A percentile compares a stretch with the other conserved stretches of the same genome.
These are phyloP conservation scores for Byssothecium circinans DNA, from an alignment of 2,329 filamentous ascomycete genomes.

Conservation along the genomic window DNA sequence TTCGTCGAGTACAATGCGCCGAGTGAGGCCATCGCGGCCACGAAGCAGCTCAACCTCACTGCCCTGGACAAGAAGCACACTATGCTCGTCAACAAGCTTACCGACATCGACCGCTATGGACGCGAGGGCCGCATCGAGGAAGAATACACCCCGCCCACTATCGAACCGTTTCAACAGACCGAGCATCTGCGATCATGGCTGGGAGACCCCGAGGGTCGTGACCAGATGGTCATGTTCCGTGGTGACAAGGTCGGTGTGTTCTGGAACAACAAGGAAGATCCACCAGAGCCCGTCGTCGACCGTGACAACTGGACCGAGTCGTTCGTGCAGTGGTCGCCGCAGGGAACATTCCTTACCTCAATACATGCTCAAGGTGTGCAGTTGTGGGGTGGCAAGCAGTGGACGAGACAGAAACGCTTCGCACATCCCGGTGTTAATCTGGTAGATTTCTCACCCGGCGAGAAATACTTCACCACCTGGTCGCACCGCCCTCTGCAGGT, in stretches of 20 bases:
- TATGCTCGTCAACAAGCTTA: slow-evolving; percentile 94
- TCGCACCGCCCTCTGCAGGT: slow-evolving; percentile 91
- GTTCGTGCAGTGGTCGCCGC: slow-evolving; percentile 96
- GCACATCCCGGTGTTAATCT: slow-evolving; percentile 95
- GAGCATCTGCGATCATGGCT: slow-evolving; percentile 95
- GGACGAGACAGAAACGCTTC: slow-evolving; percentile 89
- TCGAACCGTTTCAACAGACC: slow-evolving; percentile 85
- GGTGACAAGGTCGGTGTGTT: slow-evolving; percentile 90
- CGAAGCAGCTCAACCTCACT: slow-evolving; percentile 82
- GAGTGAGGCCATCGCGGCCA: slow-evolving; percentile 84
- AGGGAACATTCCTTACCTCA: slow-evolving; percentile 90
- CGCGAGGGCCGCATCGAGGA: slow-evolving; percentile 92
- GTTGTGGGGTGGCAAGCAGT: slow-evolving; percentile 89
- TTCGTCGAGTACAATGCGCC: slow-evolving; percentile 95
- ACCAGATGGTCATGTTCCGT: slow-evolving; percentile 94
- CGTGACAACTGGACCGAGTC: slow-evolving; percentile 96
- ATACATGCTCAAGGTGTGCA: slow-evolving; percentile 96
- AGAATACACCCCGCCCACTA: slow-evolving; percentile 78
- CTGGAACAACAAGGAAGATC: slow-evolving; percentile 97
- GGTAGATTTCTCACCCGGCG: slow-evolving; percentile 89
- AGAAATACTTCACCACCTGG: slow-evolving; percentile 96
- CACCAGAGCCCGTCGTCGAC: slow-evolving; percentile 85
- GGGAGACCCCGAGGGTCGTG: slow-evolving; percentile 82
- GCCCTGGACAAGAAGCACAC: slow-evolving; percentile 97
- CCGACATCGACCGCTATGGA: slow-evolving; percentile 94